phyloP scores from a whole-genome alignment of 192 early-diverging fungal genomes.

The Gonapodya sp. region DNA sequence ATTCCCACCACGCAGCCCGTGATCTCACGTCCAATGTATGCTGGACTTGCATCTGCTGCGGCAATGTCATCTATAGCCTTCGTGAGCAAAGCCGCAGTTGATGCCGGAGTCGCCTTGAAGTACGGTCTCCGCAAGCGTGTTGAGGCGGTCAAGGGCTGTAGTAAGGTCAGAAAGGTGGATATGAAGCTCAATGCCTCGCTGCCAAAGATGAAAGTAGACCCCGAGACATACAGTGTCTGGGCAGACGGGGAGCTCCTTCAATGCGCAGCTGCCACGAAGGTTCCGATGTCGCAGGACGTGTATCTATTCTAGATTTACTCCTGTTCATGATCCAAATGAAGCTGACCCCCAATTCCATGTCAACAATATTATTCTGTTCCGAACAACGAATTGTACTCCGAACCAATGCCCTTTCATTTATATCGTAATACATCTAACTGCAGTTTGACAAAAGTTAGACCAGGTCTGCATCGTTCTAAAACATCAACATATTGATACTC shows the following conservation, averaged over 20 bases:
- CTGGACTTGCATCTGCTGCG: conserved; percentile 48
- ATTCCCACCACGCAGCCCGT: conserved; percentile 93
- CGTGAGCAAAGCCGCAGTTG: conserved; percentile 66
- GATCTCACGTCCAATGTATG: conserved; percentile 78
- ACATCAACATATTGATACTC: too few species aligned
- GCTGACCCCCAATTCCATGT: too few species aligned
- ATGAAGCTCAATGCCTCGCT: conserved; percentile 75
- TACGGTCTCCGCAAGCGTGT: conserved; percentile 61
- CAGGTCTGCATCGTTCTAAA: too few species aligned
- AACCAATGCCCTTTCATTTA: too few species aligned
- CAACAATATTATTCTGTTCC: too few species aligned
- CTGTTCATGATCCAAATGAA: neutral
- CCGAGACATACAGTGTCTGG: conserved; percentile 81
- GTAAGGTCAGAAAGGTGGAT: conserved; percentile 68
- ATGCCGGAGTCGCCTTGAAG: conserved; percentile 30
- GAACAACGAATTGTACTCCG: too few species aligned
- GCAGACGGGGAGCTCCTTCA: conserved; percentile 62
- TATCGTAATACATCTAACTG: too few species aligned
- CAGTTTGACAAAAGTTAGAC: too few species aligned
- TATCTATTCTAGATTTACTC: conserved; percentile 41
- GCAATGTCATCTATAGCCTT: conserved; percentile 62
- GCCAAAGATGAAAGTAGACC: conserved; percentile 76
- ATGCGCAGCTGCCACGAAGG: conserved; percentile 56
- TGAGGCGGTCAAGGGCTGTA: conserved; percentile 63
- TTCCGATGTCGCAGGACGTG: conserved; percentile 63